A percentile compares a stretch with the other conserved stretches of the same genome.
These are phyloP conservation scores for Penicillium janthinellum DNA, from an alignment of 2,329 filamentous ascomycete species.

Conservation along the genomic window DNA sequence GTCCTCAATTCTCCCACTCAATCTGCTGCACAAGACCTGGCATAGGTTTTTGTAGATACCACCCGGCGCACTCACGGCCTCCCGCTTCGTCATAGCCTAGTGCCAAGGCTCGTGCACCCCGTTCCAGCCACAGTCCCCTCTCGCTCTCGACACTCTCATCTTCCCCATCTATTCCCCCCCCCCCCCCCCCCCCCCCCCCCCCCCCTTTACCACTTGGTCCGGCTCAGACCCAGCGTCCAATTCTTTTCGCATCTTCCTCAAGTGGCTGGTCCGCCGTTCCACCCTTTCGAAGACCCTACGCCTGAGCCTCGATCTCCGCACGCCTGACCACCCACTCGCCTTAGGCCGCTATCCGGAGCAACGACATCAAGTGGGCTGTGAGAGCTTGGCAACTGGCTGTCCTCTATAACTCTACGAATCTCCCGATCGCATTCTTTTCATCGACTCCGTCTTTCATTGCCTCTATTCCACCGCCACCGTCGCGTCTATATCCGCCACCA, in stretches of 20 bases:
- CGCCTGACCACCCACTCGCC: slow-evolving; percentile 9
- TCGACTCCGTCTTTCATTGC: slow-evolving; percentile 6
- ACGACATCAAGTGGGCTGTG: slow-evolving; percentile 21
- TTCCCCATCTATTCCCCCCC: slow-evolving; percentile 10
- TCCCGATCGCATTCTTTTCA: slow-evolving; percentile 11
- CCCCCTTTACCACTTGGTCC: slow-evolving; percentile 5
- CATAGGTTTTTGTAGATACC: background rate
- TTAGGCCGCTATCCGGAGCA: slow-evolving; percentile 24
- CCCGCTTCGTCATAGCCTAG: slow-evolving; percentile 32
- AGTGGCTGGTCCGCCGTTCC: slow-evolving; percentile 16
- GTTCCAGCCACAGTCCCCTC: slow-evolving; percentile 29
- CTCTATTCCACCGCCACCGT: slow-evolving; percentile 12
- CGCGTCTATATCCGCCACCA: slow-evolving; percentile 44
- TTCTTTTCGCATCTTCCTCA: slow-evolving; percentile 1
- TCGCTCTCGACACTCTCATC: slow-evolving; percentile 17
- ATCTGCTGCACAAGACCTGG: background rate
- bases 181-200: slow-evolving; percentile 5
- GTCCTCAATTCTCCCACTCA: background rate
- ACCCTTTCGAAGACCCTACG: slow-evolving; percentile 4
- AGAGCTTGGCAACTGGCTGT: slow-evolving; percentile 23
- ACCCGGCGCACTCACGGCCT: background rate
- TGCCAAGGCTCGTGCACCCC: slow-evolving; percentile 29
- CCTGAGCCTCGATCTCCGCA: slow-evolving; percentile 9
- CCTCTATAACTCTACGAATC: slow-evolving; percentile 12
- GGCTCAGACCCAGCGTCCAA: background rate